These are phyloP conservation scores for Fusarium keratoplasticum DNA, from an alignment of 2,329 filamentous ascomycete genomes.

Conservation along the genomic window DNA sequence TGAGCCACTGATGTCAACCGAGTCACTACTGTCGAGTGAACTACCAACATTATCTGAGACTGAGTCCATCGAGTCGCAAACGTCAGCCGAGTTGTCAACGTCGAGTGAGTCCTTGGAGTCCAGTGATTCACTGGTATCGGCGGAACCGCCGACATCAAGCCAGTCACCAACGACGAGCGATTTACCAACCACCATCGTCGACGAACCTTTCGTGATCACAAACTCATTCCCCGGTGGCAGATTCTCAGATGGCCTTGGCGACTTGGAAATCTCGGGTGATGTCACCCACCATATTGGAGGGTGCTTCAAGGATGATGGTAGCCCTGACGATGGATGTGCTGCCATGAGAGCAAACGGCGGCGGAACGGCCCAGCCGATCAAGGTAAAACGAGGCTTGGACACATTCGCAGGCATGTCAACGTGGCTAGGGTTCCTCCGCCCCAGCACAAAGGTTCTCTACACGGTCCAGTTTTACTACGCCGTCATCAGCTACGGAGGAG, in stretches of 20 bases:
- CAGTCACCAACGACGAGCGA: neutral
- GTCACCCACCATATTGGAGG: constrained; percentile 1
- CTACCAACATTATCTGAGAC: neutral
- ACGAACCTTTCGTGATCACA: neutral
- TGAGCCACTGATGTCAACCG: neutral
- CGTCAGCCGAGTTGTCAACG: neutral
- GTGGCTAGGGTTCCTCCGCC: neutral
- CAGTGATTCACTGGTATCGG: neutral
- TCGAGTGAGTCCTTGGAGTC: neutral
- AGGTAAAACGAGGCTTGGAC: neutral
- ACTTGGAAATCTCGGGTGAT: neutral
- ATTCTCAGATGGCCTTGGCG: constrained; percentile 13
- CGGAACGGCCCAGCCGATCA: neutral
- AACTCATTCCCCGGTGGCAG: neutral
- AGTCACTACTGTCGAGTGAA: neutral
- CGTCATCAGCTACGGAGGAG: neutral
- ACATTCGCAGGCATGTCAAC: constrained; percentile 17
- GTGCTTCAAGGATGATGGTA: constrained; percentile 11
- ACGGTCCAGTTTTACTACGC: constrained; percentile 23
- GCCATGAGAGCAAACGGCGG: neutral
- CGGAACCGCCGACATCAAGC: neutral
- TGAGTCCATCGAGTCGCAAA: neutral
- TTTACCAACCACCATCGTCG: neutral
- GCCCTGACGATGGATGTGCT: constrained; percentile 16
- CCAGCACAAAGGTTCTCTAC: neutral